phyloP scores from a whole-genome alignment of 352 stramenopile species.

The Phytophthora podocarpi region DNA sequence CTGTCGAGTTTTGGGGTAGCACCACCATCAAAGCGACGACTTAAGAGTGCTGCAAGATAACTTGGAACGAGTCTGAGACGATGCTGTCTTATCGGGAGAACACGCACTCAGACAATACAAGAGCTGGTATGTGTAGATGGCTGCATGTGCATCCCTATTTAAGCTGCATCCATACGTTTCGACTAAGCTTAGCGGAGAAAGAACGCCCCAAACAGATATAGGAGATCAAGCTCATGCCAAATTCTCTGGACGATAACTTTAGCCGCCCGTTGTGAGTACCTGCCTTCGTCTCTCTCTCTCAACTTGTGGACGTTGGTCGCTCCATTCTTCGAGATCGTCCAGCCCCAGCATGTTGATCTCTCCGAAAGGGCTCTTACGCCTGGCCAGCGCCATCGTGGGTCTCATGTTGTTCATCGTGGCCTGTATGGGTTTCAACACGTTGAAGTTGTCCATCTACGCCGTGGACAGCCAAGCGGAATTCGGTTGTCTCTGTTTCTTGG shows the following conservation, averaged over 20 bases:
- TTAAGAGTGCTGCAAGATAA: conserved; percentile 9
- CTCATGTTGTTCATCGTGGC: conserved; percentile 50
- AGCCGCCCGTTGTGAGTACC: background rate
- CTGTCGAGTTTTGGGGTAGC: background rate
- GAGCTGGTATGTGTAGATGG: too few relatives aligned
- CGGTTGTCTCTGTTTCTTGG: conserved; percentile 78
- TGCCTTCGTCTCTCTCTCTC: background rate
- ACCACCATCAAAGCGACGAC: background rate
- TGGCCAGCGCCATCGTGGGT: conserved; percentile 40
- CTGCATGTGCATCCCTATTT: too few relatives aligned
- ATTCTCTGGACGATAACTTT: background rate
- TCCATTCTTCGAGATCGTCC: background rate
- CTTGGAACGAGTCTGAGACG: too few relatives aligned
- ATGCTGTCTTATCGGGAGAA: too few relatives aligned
- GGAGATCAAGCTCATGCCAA: background rate
- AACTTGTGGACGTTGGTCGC: too few relatives aligned
- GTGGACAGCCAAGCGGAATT: conserved; percentile 64
- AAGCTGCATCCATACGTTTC: background rate
- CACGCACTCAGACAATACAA: too few relatives aligned
- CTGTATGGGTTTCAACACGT: conserved; percentile 57
- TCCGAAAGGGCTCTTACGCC: conserved; percentile 42
- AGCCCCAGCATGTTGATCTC: conserved; percentile 21
- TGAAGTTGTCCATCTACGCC: conserved; percentile 32
- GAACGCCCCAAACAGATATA: too few relatives aligned
- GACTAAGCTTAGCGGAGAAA: too few relatives aligned